phyloP scores from a whole-genome alignment of 2,329 filamentous ascomycete genomes.

The Colletotrichum orchidophilum region DNA sequence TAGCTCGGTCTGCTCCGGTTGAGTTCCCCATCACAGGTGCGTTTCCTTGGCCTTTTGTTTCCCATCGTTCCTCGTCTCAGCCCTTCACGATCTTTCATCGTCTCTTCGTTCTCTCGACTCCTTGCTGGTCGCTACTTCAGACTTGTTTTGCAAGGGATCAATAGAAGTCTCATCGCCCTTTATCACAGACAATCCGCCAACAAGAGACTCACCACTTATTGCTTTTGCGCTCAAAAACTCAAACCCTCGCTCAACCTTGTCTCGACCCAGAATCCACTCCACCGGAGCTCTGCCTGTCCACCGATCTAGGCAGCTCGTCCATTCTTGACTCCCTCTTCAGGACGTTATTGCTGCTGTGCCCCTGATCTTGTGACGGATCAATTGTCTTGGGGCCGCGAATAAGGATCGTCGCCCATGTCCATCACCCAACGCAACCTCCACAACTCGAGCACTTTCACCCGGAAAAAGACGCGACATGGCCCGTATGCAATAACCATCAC shows the following conservation, averaged over 20 bases:
- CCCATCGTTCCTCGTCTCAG: background rate
- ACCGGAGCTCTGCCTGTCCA: slow-evolving; percentile 13
- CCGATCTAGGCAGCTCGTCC: background rate
- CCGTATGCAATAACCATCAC: slow-evolving; percentile 28
- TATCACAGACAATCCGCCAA: slow-evolving; percentile 18
- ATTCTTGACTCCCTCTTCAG: slow-evolving; percentile 21
- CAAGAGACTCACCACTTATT: slow-evolving; percentile 21
- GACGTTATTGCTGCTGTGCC: slow-evolving; percentile 7
- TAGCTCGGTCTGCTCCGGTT: slow-evolving; percentile 31
- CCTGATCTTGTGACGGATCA: slow-evolving; percentile 28
- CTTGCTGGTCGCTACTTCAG: slow-evolving; percentile 15
- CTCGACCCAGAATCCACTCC: slow-evolving; percentile 18
- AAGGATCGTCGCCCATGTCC: slow-evolving; percentile 33
- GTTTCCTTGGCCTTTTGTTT: slow-evolving; percentile 23
- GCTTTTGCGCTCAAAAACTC: slow-evolving; percentile 19
- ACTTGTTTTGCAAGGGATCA: slow-evolving; percentile 26
- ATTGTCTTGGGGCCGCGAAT: slow-evolving; percentile 33
- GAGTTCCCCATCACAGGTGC: slow-evolving; percentile 11
- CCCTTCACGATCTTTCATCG: background rate
- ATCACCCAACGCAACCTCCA: slow-evolving; percentile 22
- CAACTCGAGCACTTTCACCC: slow-evolving; percentile 14
- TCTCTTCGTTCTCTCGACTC: slow-evolving; percentile 12
- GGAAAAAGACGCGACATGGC: slow-evolving; percentile 32
- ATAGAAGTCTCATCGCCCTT: slow-evolving; percentile 27
- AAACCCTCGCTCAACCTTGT: slow-evolving; percentile 7